Evolutionary conservation across 148 eudicot genomes (phyloP), one percentile per base, ranked within the genome.

Genomic region (Camellia lanceoleosa): DNA sequence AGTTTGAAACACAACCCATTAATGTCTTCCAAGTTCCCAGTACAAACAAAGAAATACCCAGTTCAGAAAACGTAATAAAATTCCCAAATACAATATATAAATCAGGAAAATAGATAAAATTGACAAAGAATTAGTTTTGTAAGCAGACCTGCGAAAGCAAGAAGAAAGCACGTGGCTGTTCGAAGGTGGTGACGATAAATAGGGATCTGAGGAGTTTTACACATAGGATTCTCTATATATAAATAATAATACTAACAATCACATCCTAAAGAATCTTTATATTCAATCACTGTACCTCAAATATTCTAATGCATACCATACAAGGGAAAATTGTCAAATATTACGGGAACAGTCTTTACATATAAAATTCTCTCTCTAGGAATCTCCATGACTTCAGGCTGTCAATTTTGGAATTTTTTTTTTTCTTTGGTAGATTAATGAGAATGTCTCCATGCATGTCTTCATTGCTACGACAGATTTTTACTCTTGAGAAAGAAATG

Each of bases 361-460:
- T 61, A 5, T 76, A 5, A 23, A 23, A 23, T 46, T 19, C 44
- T 51, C 71, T 23, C 38, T 77, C 58, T 20, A 18, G 69, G 43
- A 75, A 20, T n/a, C 44, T 43, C 19, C 68, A 44, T 15, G 77
- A 10, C 1, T 60, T 43, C 44, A 46, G 30, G 63, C 56, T 69
- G 74, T 67, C 61, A 70, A 12, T 71, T 70, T n/a, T 65, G 38
- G 38, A 30, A 30, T 30, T 30, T 30, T 30, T 30, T 30, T 30
- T 30, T 30, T 30, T n/a, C n/a, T n/a, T 30, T 30, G 60, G 55
- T 73, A 63, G 78, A 46, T 30, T 8, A 61, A 30, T 30, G 38
- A 59, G 67, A 46, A 69, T 82, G 81, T 78, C 78, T 47, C 78
- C 84, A 82, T 72, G 78, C 38, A 82, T 71, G 84, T 78, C 77